Evolutionary conservation across 148 eudicot species (phyloP).

Genomic region (Rhododendron ovatum): DNA sequence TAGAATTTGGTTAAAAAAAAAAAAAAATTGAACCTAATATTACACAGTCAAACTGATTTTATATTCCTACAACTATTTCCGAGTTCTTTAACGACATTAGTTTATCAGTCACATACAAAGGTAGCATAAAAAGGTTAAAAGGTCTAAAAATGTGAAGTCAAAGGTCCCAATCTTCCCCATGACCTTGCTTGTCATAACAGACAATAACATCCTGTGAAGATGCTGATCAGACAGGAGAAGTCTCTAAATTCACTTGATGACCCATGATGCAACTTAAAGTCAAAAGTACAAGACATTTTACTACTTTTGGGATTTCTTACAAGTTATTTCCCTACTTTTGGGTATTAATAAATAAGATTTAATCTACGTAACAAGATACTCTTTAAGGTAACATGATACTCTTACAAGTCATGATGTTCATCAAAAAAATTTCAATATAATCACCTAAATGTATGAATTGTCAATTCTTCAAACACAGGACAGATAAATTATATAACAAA

Average conservation of each 20-base stretch:
- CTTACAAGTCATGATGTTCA: too few relatives aligned
- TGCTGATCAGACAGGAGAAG: background rate
- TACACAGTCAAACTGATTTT: background rate
- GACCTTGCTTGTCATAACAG: background rate
- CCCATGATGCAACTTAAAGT: background rate
- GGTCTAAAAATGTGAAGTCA: background rate
- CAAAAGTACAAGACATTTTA: background rate
- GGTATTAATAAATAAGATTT: background rate
- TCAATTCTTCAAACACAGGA: background rate
- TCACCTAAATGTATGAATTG: background rate
- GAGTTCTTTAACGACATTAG: background rate
- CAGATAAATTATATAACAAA: background rate
- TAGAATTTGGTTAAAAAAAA: background rate
- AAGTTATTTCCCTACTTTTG: background rate
- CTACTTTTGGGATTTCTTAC: background rate
- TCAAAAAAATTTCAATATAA: background rate
- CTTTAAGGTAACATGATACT: background rate
- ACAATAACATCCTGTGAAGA: background rate
- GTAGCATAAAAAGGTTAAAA: background rate
- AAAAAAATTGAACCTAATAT: background rate
- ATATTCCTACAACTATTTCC: background rate
- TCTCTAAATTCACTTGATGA: background rate
- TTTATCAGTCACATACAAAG: background rate
- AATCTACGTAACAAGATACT: background rate
- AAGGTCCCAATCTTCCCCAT: background rate